Percentiles rank a stretch among this genome's conserved stretches.
Evolutionary conservation across 2,329 filamentous ascomycete species (phyloP).

Genomic region (Colletotrichum sp.): DNA sequence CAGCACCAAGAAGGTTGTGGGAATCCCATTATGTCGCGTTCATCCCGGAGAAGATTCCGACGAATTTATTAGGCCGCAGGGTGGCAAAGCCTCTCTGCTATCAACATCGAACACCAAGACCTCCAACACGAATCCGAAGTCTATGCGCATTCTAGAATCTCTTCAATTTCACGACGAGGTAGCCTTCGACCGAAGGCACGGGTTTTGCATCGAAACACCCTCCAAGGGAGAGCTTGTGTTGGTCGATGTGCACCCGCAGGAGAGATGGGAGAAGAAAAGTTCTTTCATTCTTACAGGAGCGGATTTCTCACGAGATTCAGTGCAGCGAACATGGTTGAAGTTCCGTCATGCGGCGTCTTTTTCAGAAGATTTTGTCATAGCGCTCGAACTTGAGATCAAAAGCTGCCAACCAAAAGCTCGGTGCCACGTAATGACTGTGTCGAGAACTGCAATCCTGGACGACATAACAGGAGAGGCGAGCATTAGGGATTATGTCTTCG

Average conservation of each 20-base stretch:
- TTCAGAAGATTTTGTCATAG: neutral
- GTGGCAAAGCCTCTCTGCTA: neutral
- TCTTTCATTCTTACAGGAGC: neutral
- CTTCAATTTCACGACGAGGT: neutral
- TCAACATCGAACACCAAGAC: neutral
- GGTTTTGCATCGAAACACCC: neutral
- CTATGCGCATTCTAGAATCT: neutral
- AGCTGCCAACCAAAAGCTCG: neutral
- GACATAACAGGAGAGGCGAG: neutral
- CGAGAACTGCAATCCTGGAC: neutral
- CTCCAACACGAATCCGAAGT: fast-evolving
- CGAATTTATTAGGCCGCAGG: neutral
- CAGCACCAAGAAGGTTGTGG: neutral
- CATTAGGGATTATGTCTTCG: neutral
- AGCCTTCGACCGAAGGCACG: neutral
- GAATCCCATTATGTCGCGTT: neutral
- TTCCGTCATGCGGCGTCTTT: neutral
- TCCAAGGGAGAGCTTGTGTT: neutral
- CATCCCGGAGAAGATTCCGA: neutral
- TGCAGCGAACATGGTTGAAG: neutral
- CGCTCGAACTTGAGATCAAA: neutral
- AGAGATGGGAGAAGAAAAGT: neutral
- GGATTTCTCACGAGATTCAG: neutral
- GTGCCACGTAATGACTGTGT: neutral
- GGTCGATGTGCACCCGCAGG: neutral